These are phyloP conservation scores for Gymnopus androsaceus DNA, from an alignment of 1,284 basidiomycete genomes.

Conservation along the genomic window DNA sequence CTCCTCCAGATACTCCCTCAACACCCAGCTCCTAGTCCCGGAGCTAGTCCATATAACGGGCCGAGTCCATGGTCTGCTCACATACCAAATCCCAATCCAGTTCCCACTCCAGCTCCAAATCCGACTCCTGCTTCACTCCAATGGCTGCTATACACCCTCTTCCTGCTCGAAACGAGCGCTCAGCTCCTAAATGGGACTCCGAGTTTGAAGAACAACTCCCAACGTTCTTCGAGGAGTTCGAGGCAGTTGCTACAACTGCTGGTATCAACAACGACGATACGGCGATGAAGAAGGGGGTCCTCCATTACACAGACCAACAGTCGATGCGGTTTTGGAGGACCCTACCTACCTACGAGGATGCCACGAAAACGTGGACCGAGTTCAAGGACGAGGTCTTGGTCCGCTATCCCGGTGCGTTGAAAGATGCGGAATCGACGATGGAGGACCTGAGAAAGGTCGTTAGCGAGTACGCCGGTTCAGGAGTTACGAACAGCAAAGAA, in stretches of 20 bases:
- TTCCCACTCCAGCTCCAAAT: too few relatives aligned
- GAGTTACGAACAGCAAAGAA: neutral
- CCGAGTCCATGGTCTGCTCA: too few relatives aligned
- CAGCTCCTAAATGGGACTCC: constrained; percentile 3
- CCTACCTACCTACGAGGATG: neutral
- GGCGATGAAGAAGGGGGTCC: neutral
- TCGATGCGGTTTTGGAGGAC: neutral
- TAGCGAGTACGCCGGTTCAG: neutral
- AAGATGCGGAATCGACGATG: neutral
- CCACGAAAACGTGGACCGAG: neutral
- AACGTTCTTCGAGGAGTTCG: constrained; percentile 2
- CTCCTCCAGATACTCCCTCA: too few relatives aligned
- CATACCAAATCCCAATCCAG: too few relatives aligned
- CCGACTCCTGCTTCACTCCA: too few relatives aligned
- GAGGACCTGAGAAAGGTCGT: constrained; percentile 7
- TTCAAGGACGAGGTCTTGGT: neutral
- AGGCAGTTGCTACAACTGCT: neutral
- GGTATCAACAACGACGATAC: neutral
- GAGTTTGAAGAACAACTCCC: neutral
- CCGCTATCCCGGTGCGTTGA: neutral
- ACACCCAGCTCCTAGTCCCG: too few relatives aligned
- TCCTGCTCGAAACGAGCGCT: neutral
- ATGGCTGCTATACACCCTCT: neutral
- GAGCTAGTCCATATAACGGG: too few relatives aligned
- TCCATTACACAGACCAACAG: neutral